Base-by-base conservation (phyloP, 2,329 filamentous ascomycete genomes). In the Pseudocercospora fuligena region DNA sequence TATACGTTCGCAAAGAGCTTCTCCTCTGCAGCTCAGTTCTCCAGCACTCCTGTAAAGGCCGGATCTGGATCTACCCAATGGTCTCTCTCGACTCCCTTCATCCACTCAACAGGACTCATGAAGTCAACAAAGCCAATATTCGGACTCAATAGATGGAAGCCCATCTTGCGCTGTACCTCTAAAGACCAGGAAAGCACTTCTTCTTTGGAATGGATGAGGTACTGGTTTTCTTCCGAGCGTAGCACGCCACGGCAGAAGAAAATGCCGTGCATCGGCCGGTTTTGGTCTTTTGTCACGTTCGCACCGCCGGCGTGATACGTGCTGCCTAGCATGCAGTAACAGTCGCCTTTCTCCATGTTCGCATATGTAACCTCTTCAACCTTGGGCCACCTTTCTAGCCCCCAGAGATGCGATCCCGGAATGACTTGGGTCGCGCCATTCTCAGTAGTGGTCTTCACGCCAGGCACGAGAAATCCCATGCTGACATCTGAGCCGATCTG, bases 71-170 rank as follows among this genome's bases (percentile, higher is more conserved):
- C 57, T 16, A 60, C 36, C 57, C 57, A 60, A 29, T 60, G 25
- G 21, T 60, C 57, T 19, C 57, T 60, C 19, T 60, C 36, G 4
- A 47, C 57, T 6, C 57, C 57, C 21, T 60, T 33, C 57, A 60
- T 60, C 19, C 27, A 60, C 7, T 60, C 57, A 16, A 60, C 57
- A 27, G 57, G 57, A 60, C 57, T 60, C 57, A 60, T 60, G 29
- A 60, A 60, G 40, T 60, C 57, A 14, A 60, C 57, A n/a, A 60
- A 60, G 19, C 57, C 57, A 25, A 60, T 60, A 14, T 60, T 60
- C 14, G 57, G 57, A 43, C 31, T 60, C 6, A 12, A 25, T 2
- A 60, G 19, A 46, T 60, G 57, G 21, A 60, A 60, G 6, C 57
- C 57, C 33, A 60, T 47, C 21, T 46, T 60, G 8, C 57, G 19